Percentiles rank a stretch among this genome's conserved stretches.
Conservation (phyloP, 176 grass and related monocot genomes). For the Saccharum officinarum region DNA sequence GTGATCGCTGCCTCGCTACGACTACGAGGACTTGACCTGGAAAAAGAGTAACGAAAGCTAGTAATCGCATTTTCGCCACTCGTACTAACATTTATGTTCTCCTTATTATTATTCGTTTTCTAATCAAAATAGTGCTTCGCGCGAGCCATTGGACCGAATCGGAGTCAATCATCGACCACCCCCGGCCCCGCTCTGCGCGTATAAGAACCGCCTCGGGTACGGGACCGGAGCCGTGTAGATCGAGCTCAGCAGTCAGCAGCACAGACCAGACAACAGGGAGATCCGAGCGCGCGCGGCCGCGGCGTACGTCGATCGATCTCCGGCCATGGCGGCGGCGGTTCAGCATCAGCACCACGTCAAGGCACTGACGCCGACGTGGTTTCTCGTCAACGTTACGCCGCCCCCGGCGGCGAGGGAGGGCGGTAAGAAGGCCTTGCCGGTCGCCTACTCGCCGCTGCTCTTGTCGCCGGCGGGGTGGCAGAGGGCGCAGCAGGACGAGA, state of each 20-base stretch:
- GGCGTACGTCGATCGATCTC: background rate
- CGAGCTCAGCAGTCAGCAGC: background rate
- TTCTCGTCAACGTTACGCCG: slow-evolving; percentile 15
- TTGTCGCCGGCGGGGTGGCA: slow-evolving; percentile 37
- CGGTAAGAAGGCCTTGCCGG: background rate
- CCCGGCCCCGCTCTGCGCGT: background rate
- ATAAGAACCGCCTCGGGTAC: slow-evolving; percentile 7
- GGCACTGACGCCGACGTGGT: slow-evolving; percentile 32
- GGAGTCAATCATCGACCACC: background rate
- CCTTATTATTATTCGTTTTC: background rate
- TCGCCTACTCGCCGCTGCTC: slow-evolving; percentile 28
- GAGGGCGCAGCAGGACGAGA: slow-evolving; percentile 28
- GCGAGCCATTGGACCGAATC: background rate
- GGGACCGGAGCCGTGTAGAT: background rate
- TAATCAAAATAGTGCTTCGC: background rate
- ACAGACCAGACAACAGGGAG: background rate
- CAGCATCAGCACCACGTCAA: slow-evolving; percentile 32
- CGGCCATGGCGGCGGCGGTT: slow-evolving; percentile 31
- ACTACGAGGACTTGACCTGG: slow-evolving; percentile 36
- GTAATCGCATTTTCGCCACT: background rate
- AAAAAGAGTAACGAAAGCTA: background rate
- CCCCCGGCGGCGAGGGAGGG: slow-evolving; percentile 6
- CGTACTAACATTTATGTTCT: no score
- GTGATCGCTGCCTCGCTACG: background rate
- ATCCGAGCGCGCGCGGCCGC: no score